Base-by-base conservation (phyloP, 2,329 filamentous ascomycete genomes). In the Botryosphaeria agaves region DNA sequence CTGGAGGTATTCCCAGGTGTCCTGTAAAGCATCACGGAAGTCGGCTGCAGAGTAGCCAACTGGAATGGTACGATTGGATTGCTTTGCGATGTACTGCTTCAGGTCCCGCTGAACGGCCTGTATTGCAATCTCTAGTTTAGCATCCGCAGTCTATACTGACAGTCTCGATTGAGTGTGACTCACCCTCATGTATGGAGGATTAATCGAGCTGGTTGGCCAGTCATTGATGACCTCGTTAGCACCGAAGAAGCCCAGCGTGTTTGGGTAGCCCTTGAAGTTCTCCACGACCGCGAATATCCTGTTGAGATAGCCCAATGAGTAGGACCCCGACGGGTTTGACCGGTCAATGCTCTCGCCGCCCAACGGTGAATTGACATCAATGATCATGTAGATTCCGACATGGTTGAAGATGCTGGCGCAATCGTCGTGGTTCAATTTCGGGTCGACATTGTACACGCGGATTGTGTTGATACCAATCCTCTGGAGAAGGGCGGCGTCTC, bases 1-100 rank as follows among this genome's bases (percentile, higher is more conserved):
- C 48, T 77, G 66, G 56, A 84, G 63, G 57, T 80, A 85, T 49
- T 77, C 72, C 69, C 67, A 84, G 32, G 69, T 76, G 44, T 85
- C 80, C 47, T 74, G 62, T 15, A 85, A 67, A 26, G 81, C 70
- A 2, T 67, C 57, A 36, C 79, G 74, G 26, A 87, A 80, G 49
- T 85, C 79, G 29, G 79, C 79, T 33, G 73, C 72, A 12, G 69
- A 74, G 57, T 79, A 79, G 19, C 73, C 73, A 18, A 78, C 72
- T 5, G 72, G 71, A 34, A 78, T 76, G 15, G 53, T 41, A 31
- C 74, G 67, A 23, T 56, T 40, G 4, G 59, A 50, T 38, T 77
- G 64, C 33, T 66, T 62, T 30, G 61, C 56, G 45, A 77, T 76
- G 52, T 77, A 79, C 36, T 72, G 62, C 53, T 77, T 76, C 49